A percentile compares a stretch with the other conserved stretches of the same genome.
Conservation (phyloP, 2,329 filamentous ascomycete species). For the Daldinia eschscholtzii region DNA sequence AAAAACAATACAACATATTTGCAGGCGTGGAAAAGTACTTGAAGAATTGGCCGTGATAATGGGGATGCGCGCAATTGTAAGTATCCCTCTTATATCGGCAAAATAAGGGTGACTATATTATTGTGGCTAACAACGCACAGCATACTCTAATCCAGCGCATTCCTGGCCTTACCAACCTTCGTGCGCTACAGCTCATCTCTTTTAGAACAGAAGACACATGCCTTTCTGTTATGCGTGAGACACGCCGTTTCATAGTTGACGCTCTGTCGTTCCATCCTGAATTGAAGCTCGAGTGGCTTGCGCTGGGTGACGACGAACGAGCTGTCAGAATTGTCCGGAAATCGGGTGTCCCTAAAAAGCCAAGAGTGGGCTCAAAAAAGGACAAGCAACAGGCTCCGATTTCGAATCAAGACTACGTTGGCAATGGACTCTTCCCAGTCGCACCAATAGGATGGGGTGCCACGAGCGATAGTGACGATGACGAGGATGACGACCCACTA, state of each 20-base stretch:
- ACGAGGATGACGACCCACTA: slow-evolving; percentile 46
- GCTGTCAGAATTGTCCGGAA: slow-evolving; percentile 64
- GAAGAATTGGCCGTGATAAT: slow-evolving; percentile 69
- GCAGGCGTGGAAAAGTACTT: slow-evolving; percentile 61
- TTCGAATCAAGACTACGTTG: slow-evolving; percentile 14
- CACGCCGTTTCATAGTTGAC: slow-evolving; percentile 70
- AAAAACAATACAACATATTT: slow-evolving; percentile 67
- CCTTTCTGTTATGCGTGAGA: slow-evolving; percentile 68
- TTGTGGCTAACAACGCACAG: slow-evolving; percentile 53
- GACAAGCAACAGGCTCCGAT: slow-evolving; percentile 48
- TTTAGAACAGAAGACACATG: slow-evolving; percentile 70
- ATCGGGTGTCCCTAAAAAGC: slow-evolving; percentile 49
- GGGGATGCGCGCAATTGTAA: slow-evolving; percentile 67
- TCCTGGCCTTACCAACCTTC: slow-evolving; percentile 60
- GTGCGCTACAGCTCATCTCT: slow-evolving; percentile 67
- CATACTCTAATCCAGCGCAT: slow-evolving; percentile 70
- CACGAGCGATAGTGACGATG: slow-evolving; percentile 55
- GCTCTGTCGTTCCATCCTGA: slow-evolving; percentile 67
- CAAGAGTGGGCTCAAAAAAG: slow-evolving; percentile 54
- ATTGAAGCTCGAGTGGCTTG: slow-evolving; percentile 70
- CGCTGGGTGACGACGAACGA: slow-evolving; percentile 63
- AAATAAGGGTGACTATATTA: not conserved
- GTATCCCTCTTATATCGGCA: slow-evolving; percentile 45
- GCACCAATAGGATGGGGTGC: slow-evolving; percentile 50
- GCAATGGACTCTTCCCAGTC: slow-evolving; percentile 46